These are phyloP conservation scores for Sextonia rubra DNA, from an alignment of 164 flowering plant species.

Conservation along the genomic window DNA sequence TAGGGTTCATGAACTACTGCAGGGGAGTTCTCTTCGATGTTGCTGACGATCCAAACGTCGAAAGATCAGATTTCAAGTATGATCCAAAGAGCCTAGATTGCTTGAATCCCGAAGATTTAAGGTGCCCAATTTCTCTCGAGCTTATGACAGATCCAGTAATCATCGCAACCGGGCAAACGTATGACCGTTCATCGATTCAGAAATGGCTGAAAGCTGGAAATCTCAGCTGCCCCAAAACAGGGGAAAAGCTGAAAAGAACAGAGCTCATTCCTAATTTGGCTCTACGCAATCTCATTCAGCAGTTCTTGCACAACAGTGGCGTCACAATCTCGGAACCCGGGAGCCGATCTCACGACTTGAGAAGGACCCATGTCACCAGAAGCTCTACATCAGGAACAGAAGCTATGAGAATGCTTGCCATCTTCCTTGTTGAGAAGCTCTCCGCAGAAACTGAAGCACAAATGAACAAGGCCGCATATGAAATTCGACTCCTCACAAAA, in stretches of 20 bases:
- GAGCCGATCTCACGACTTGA: constrained; percentile 25
- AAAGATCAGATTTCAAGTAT: constrained; percentile 2
- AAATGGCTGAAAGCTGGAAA: constrained; percentile 75
- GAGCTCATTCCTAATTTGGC: constrained; percentile 56
- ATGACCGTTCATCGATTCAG: constrained; percentile 64
- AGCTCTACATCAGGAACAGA: constrained; percentile 40
- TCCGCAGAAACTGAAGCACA: constrained; percentile 29
- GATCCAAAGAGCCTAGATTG: constrained; percentile 22
- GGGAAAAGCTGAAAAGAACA: constrained; percentile 40
- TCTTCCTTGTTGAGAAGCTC: constrained; percentile 39
- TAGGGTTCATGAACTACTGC: constrained; percentile 64
- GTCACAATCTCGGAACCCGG: constrained; percentile 26
- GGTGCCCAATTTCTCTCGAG: constrained; percentile 79
- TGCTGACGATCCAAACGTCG: constrained; percentile 14
- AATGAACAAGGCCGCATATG: constrained; percentile 59
- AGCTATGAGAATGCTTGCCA: constrained; percentile 42
- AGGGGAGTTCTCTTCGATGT: constrained; percentile 43
- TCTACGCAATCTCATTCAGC: constrained; percentile 47
- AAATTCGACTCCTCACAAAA: constrained; percentile 64
- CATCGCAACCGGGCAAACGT: constrained; percentile 67
- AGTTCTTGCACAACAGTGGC: constrained; percentile 40
- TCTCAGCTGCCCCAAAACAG: constrained; percentile 73
- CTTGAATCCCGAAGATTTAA: constrained; percentile 63
- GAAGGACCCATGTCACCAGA: constrained; percentile 32
- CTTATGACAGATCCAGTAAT: constrained; percentile 82